Base-by-base conservation (phyloP, 345 rosid species). In the Clausena lansium region DNA sequence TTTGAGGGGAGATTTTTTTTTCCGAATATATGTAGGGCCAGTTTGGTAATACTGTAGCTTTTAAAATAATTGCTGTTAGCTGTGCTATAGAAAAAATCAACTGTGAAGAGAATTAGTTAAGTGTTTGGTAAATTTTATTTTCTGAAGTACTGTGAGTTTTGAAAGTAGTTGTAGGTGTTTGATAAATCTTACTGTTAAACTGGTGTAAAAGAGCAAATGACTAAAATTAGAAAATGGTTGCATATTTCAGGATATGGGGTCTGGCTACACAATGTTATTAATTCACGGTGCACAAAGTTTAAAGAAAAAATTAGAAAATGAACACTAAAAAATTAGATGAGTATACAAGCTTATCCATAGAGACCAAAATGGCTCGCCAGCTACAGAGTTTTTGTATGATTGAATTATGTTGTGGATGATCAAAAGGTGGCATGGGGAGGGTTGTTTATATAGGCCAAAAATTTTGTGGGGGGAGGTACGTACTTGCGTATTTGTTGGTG, bases 221-320 rank as follows among this genome's bases (percentile, higher is more conserved):
- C n/a, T n/a, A n/a, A n/a, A n/a, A n/a, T n/a, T n/a, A n/a, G n/a
- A n/a, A n/a, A 90, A 74, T 84, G 3, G 76, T 78, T 55, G 80
- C 98, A 91, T 10, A 82, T 86, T 60, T 76, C 81, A 52, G 94
- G 92, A 73, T 83, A 82, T 47, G 97, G 97, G 7, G 94, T 89
- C 81, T 79, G 86, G 80, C 55, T 74, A 68, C 95, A 94, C 60
- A 93, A 84, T 59, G 85, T 84, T 72, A 88, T 82, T 15, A 66
- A 13, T 39, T 27, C 80, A 47, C 70, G 77, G 79, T 83, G 80
- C 69, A 59, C 85, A 8, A 74, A 3, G 13, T 41, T 71, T 32
- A 78, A 45, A n/a, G 50, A 36, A 55, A 81, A 50, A 67, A 74
- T 32, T 32, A 83, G 25, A 36, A 87, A 67, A 70, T 11, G 67